Conservation (phyloP, 2,329 filamentous ascomycete genomes). For the Scedosporium dehoogii region DNA sequence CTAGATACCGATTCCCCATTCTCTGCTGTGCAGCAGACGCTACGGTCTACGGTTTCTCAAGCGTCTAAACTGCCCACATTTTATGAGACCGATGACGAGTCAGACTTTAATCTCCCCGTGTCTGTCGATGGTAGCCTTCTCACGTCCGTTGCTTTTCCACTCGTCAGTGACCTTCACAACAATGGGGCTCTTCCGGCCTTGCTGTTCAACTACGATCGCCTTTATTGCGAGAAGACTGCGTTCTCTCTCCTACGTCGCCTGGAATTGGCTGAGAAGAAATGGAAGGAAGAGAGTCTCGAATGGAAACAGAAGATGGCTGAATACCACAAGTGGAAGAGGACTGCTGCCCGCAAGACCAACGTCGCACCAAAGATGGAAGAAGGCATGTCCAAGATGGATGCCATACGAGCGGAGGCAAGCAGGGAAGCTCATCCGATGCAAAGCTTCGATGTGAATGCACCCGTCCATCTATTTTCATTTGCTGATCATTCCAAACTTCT, state of each 20-base stretch:
- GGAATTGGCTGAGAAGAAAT: slow-evolving; percentile 22
- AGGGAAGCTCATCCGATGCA: slow-evolving; percentile 47
- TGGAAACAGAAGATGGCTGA: slow-evolving; percentile 52
- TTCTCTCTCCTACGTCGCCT: slow-evolving; percentile 41
- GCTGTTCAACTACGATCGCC: slow-evolving; percentile 67
- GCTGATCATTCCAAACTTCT: slow-evolving; percentile 51
- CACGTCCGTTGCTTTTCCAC: slow-evolving; percentile 27
- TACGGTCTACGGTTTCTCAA: slow-evolving; percentile 16
- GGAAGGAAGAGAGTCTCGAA: slow-evolving; percentile 43
- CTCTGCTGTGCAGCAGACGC: slow-evolving; percentile 31
- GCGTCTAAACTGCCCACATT: background rate
- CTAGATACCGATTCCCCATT: slow-evolving; percentile 33
- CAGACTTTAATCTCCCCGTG: background rate
- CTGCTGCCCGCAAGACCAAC: slow-evolving; percentile 23
- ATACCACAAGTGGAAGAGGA: slow-evolving; percentile 47
- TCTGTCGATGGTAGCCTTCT: background rate
- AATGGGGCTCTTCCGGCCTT: slow-evolving; percentile 62
- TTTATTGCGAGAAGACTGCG: slow-evolving; percentile 51
- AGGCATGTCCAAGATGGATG: slow-evolving; percentile 12
- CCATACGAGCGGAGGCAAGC: slow-evolving; percentile 35
- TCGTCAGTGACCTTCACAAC: slow-evolving; percentile 50
- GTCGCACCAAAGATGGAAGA: slow-evolving; percentile 23
- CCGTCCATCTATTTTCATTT: slow-evolving; percentile 55
- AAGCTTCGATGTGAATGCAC: slow-evolving; percentile 57
- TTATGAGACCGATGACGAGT: slow-evolving; percentile 6